Percentiles rank a stretch among this genome's conserved stretches.
Conservation (phyloP, 2,329 filamentous ascomycete genomes). For the Colletotrichum sp. region DNA sequence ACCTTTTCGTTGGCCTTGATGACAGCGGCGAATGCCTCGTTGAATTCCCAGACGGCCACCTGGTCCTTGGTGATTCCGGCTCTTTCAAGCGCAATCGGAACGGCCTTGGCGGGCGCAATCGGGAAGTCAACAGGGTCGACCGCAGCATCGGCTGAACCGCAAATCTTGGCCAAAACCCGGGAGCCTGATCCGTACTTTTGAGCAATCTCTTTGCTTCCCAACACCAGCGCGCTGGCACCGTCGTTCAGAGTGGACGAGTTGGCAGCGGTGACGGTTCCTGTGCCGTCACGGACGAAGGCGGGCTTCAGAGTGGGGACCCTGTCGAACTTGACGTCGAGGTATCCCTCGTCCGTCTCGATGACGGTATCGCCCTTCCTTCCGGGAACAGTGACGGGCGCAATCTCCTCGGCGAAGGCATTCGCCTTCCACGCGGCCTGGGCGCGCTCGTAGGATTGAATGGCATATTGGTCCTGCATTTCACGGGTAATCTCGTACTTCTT, state of each 20-base stretch:
- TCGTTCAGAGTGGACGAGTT: constrained; percentile 96
- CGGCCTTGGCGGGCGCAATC: constrained; percentile 87
- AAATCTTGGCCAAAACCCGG: constrained; percentile 85
- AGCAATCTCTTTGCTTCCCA: constrained; percentile 81
- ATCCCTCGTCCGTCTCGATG: constrained; percentile 86
- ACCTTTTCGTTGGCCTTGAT: constrained; percentile 94
- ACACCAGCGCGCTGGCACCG: constrained; percentile 86
- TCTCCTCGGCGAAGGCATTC: constrained; percentile 85
- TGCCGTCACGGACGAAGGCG: constrained; percentile 85
- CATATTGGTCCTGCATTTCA: constrained; percentile 89
- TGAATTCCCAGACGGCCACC: constrained; percentile 96
- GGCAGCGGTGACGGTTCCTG: constrained; percentile 89
- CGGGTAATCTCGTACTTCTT: constrained; percentile 83
- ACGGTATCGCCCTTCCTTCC: constrained; percentile 82
- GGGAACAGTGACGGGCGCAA: constrained; percentile 85
- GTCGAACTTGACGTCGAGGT: constrained; percentile 82
- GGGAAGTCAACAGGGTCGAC: constrained; percentile 94
- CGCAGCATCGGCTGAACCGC: constrained; percentile 86
- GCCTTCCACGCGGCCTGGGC: constrained; percentile 89
- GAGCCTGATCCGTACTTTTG: constrained; percentile 78
- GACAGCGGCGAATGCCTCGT: constrained; percentile 95
- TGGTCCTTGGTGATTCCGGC: constrained; percentile 92
- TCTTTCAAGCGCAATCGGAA: constrained; percentile 85
- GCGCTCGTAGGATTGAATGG: constrained; percentile 86
- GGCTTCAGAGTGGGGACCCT: constrained; percentile 88